Percentiles rank a stretch among this genome's conserved stretches.
These are phyloP conservation scores for Mycena kentingensis DNA, from an alignment of 768 basidiomycete species.

Conservation along the genomic window DNA sequence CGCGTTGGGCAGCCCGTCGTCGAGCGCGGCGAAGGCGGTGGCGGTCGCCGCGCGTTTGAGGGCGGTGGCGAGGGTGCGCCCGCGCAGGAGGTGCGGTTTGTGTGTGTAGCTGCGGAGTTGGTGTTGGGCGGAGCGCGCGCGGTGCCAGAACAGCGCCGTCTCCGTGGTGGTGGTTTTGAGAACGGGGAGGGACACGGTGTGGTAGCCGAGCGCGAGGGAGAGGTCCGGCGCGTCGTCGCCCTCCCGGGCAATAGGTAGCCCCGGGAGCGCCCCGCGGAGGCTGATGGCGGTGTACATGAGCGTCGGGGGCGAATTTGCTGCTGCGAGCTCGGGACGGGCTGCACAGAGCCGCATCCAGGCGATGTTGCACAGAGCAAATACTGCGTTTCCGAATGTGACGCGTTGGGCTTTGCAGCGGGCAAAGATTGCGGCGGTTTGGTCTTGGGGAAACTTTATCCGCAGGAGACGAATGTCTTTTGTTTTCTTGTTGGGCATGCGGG, in stretches of 20 bases:
- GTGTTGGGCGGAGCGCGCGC: conserved; percentile 48
- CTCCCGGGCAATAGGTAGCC: conserved; percentile 36
- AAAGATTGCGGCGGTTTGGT: conserved; percentile 47
- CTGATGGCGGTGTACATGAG: conserved; percentile 65
- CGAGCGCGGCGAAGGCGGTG: background rate
- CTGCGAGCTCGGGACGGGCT: conserved; percentile 33
- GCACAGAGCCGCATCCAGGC: conserved; percentile 47
- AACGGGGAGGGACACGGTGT: conserved; percentile 58
- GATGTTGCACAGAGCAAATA: conserved; percentile 54
- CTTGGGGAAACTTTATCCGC: conserved; percentile 43
- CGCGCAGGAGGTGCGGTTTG: background rate
- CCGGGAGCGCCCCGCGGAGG: conserved; percentile 33
- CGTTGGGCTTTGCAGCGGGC: conserved; percentile 52
- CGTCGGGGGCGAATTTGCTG: conserved; percentile 21
- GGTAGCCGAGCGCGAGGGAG: conserved; percentile 55
- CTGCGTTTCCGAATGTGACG: conserved; percentile 51
- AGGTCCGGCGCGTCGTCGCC: conserved; percentile 44
- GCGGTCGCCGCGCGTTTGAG: background rate
- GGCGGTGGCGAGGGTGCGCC: background rate
- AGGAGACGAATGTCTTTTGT: conserved; percentile 48
- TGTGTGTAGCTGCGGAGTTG: conserved; percentile 42
- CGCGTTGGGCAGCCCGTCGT: background rate
- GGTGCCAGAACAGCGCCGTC: conserved; percentile 50
- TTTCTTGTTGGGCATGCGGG: conserved; percentile 28
- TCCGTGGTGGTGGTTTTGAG: conserved; percentile 37